Evolutionary conservation across 2,329 filamentous ascomycete genomes (phyloP), one percentile per base, ranked within the genome.

Genomic region (Neonectria neomacrospora): DNA sequence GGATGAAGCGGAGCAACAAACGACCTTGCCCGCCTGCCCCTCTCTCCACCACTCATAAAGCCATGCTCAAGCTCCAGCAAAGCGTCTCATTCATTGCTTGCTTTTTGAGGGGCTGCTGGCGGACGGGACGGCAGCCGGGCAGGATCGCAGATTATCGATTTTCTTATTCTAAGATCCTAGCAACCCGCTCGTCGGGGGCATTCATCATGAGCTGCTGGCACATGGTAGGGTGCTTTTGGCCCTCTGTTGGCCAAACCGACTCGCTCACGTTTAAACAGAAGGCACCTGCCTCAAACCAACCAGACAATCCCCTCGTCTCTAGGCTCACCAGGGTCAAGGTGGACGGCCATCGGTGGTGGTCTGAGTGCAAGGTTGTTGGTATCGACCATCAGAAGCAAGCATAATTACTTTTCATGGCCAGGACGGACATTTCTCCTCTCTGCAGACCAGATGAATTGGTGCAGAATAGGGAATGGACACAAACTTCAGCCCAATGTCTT

Each of bases 221-320:
- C 20, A 37, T 39, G 47, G 18, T 30, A 28, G 18, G 16, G 42
- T 16, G 32, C 23, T 28, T 47, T 10, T 28, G 9, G 37, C 58
- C 58, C 58, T 53, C 45, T 57, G 18, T 53, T 62, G 39, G 50
- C 37, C 42, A 42, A 22, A 26, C n/a, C 26, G 26, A 23, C 57
- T 53, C 41, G 42, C 48, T 39, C 30, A 62, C 7, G 48, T 18
- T 48, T 12, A 32, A 3, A 32, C 14, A n/a, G 14, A 37, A 37
- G 28, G 6, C 16, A 47, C 39, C 32, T 48, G 45, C 51, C 42
- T 32, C 51, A 34, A 45, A 23, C 32, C 14, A 37, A 16, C 32
- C 42, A 51, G 30, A 54, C 44, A 44, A 55, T 54, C 59, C 48
- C 41, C 59, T 53, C 59, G 53, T 39, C 34, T 32, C 41, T 44